Evolutionary conservation across 768 basidiomycete species (phyloP).

Genomic region (Serendipita sp.): DNA sequence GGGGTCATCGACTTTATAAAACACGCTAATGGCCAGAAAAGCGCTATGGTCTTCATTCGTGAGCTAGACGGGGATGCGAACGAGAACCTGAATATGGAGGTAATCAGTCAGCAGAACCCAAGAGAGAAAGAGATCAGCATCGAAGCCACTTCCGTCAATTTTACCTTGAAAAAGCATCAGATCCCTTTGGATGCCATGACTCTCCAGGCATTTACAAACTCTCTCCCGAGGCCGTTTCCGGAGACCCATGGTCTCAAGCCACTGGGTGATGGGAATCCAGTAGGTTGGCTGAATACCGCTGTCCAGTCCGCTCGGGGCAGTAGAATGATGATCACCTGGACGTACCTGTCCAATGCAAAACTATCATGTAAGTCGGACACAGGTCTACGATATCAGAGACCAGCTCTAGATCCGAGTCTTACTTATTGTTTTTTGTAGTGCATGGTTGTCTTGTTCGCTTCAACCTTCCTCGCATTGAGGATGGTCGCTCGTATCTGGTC

Average conservation of each 20-base stretch:
- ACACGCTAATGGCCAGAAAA: constrained; percentile 35
- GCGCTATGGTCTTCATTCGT: constrained; percentile 17
- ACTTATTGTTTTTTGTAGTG: constrained; percentile 24
- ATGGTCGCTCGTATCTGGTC: constrained; percentile 38
- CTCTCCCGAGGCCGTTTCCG: constrained; percentile 48
- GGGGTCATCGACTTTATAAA: constrained; percentile 45
- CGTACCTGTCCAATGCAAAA: not conserved
- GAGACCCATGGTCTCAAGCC: constrained; percentile 32
- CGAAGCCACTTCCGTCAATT: constrained; percentile 5
- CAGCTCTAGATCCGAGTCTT: constrained; percentile 27
- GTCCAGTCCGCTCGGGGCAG: constrained; percentile 21
- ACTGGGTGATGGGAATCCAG: constrained; percentile 37
- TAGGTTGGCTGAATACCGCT: constrained; percentile 35
- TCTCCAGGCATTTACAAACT: constrained; percentile 45
- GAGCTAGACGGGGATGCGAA: constrained; percentile 4
- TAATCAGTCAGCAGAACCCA: not conserved
- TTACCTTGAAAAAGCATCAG: constrained; percentile 6
- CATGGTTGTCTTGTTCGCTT: constrained; percentile 51
- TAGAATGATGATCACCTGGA: constrained; percentile 3
- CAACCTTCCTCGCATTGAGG: constrained; percentile 27
- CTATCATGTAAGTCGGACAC: not conserved
- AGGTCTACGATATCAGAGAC: constrained; percentile 30
- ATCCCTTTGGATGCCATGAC: constrained; percentile 19
- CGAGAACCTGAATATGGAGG: not conserved
- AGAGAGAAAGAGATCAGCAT: not conserved